A percentile compares a stretch with the other conserved stretches of the same genome.
Conservation (phyloP, 192 early-diverging fungal species). For the Helicostylum pulchrum region DNA sequence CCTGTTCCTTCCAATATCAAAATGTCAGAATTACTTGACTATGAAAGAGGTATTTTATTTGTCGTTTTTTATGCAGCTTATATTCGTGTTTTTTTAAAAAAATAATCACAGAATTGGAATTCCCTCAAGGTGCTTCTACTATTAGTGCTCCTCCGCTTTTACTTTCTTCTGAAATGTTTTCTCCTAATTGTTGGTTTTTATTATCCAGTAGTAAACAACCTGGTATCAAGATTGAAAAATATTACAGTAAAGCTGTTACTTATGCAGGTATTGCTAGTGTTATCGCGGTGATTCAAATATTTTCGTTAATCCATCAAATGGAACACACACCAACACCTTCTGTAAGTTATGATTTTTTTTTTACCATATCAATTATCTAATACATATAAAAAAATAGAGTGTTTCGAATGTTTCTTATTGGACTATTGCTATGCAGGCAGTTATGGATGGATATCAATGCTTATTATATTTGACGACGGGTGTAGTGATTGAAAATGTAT, state of each 20-base stretch:
- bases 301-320: slow-evolving; percentile 60
- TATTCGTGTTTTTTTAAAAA: too few species aligned
- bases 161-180: slow-evolving; percentile 42
- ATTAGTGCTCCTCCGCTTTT: slow-evolving; percentile 42
- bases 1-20: slow-evolving; percentile 39
- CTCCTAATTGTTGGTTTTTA: slow-evolving; percentile 43
- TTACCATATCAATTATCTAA: not conserved
- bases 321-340: slow-evolving; percentile 65
- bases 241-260: slow-evolving; percentile 47
- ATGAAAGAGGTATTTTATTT: slow-evolving; percentile 41
- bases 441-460: slow-evolving; percentile 65
- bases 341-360: slow-evolving; percentile 28
- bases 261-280: slow-evolving; percentile 47
- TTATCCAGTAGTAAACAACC: slow-evolving; percentile 30
- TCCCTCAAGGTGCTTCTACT: slow-evolving; percentile 46
- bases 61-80: not conserved
- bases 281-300: slow-evolving; percentile 36
- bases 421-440: slow-evolving; percentile 56
- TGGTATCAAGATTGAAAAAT: slow-evolving; percentile 52
- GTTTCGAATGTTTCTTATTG: slow-evolving; percentile 66
- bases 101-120: slow-evolving; percentile 44
- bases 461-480: slow-evolving; percentile 59
- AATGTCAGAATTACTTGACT: slow-evolving; percentile 38
- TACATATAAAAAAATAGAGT: slow-evolving; percentile 40
- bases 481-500: slow-evolving; percentile 48